Conservation (phyloP, 257 asterid species). For the Datura wrightii region DNA sequence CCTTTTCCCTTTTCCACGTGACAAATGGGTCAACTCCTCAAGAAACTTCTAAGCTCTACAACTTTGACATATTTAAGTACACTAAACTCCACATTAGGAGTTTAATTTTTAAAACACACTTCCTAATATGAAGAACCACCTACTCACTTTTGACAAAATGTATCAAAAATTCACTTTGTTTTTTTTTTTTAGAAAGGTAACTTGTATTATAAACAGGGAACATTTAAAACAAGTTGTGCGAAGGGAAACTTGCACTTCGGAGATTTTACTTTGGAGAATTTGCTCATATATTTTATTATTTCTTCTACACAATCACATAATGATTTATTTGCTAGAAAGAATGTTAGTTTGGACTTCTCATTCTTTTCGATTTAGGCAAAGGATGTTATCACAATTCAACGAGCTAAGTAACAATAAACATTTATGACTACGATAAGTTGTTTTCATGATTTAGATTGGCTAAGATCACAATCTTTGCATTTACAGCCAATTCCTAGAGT, state of each 20-base stretch:
- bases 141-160: not conserved
- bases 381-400: not conserved
- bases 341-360: not conserved
- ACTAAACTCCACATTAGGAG: not conserved
- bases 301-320: not conserved
- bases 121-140: not conserved
- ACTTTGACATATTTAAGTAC: not conserved
- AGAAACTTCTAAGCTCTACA: not conserved
- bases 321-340: not conserved
- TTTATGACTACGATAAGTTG: not conserved
- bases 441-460: slow-evolving; percentile 2
- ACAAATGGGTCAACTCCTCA: slow-evolving; percentile 2
- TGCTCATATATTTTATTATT: not conserved
- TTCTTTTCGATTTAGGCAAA: not conserved
- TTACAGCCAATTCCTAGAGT: slow-evolving; percentile 9
- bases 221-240: not conserved
- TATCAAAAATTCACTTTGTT: not conserved
- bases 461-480: not conserved
- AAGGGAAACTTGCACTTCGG: not conserved
- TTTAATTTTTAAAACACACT: not conserved
- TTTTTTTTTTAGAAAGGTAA: too few species aligned
- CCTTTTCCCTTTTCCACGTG: not conserved
- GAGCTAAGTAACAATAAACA: not conserved
- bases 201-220: too few species aligned
- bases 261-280: slow-evolving; percentile 4